phyloP scores from a whole-genome alignment of 495 filamentous ascomycete genomes.

The Lasiosphaeriaceae sp. region DNA sequence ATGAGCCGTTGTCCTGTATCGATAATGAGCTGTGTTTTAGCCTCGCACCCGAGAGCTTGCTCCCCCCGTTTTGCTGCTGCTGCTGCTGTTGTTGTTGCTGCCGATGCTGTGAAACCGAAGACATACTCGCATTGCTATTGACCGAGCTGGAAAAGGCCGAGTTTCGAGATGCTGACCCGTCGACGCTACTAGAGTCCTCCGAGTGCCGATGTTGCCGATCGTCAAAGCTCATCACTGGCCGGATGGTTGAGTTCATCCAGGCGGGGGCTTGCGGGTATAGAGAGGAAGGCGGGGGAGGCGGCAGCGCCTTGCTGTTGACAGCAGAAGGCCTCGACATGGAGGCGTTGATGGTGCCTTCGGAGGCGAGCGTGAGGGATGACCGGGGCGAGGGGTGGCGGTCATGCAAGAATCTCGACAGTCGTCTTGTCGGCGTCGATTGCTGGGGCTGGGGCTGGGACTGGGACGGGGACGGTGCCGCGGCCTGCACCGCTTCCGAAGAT shows the following conservation, averaged over 20 bases:
- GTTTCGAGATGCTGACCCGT: constrained; percentile 31
- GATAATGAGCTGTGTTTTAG: constrained; percentile 25
- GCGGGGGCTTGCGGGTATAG: constrained; percentile 7
- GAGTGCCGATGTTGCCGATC: constrained; percentile 17
- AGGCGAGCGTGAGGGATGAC: constrained; percentile 30
- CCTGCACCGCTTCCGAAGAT: constrained; percentile 15
- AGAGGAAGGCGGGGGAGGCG: constrained; percentile 5
- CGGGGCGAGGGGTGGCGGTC: constrained; percentile 16
- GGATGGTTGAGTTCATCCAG: constrained; percentile 43
- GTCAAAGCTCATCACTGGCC: constrained; percentile 44
- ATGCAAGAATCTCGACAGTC: constrained; percentile 13
- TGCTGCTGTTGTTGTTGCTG: constrained; percentile 28
- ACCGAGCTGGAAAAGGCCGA: constrained; percentile 47
- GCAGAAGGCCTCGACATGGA: constrained; percentile 27
- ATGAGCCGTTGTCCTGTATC: constrained; percentile 10
- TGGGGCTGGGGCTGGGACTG: not conserved
- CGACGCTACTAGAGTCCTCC: constrained; percentile 28
- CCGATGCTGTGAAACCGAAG: constrained; percentile 27
- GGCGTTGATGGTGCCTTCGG: constrained; percentile 32
- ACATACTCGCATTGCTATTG: constrained; percentile 42
- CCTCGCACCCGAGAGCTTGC: constrained; percentile 17
- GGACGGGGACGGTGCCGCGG: constrained; percentile 6
- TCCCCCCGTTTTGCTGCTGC: constrained; percentile 10
- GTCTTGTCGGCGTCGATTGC: constrained; percentile 13
- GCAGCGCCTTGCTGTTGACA: constrained; percentile 17